Evolutionary conservation across 805 yeast genomes (phyloP).

Genomic region (Candida sphagnicola): DNA sequence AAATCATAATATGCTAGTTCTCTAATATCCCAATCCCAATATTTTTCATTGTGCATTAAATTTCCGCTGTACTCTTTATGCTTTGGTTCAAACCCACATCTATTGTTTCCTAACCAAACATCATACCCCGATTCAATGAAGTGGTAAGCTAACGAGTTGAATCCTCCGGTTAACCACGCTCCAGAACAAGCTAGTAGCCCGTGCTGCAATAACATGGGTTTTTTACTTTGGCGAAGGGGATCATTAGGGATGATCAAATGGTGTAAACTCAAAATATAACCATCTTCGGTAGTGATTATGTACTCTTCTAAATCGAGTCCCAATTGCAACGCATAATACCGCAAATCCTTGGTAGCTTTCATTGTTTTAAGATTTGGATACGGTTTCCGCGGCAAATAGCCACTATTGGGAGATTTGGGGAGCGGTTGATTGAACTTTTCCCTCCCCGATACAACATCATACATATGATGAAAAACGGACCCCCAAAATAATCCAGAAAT

Average conservation of each 20-base stretch:
- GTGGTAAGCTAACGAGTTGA: constrained; percentile 66
- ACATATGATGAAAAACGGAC: constrained; percentile 27
- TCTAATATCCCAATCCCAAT: constrained; percentile 94
- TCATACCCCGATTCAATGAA: constrained; percentile 60
- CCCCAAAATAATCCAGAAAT: constrained; percentile 20
- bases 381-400: constrained; percentile 29
- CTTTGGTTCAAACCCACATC: constrained; percentile 78
- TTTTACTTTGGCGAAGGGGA: constrained; percentile 26
- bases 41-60: constrained; percentile 40
- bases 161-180: constrained; percentile 80
- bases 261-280: constrained; percentile 65
- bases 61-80: constrained; percentile 42
- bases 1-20: constrained; percentile 80
- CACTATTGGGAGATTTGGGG: constrained; percentile 14
- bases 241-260: constrained; percentile 51
- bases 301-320: constrained; percentile 58
- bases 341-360: constrained; percentile 43
- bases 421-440: constrained; percentile 25
- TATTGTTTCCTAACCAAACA: constrained; percentile 88
- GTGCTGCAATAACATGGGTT: constrained; percentile 76
- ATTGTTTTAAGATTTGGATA: constrained; percentile 30
- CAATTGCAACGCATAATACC: constrained; percentile 62
- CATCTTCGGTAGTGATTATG: constrained; percentile 71
- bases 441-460: constrained; percentile 23
- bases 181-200: constrained; percentile 88